A percentile compares a stretch with the other conserved stretches of the same genome.
phyloP scores from a whole-genome alignment of 2,329 filamentous ascomycete species.

The Rhytidhysteron rufulum region DNA sequence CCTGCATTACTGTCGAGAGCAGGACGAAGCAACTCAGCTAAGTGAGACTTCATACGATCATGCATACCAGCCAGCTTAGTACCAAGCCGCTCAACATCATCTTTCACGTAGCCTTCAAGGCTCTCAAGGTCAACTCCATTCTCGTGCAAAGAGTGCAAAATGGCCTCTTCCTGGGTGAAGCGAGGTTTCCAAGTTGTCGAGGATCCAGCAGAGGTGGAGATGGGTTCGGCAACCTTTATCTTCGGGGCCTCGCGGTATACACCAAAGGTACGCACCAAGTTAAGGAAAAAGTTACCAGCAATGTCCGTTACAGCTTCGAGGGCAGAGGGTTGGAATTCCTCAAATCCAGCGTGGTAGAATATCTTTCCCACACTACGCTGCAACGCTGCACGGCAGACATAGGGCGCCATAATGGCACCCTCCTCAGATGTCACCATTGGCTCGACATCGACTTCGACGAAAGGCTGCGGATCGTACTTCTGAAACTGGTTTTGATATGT shows the following conservation, averaged over 20 bases:
- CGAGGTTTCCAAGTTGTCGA: slow-evolving; percentile 56
- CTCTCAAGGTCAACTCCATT: slow-evolving; percentile 78
- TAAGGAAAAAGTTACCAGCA: slow-evolving; percentile 83
- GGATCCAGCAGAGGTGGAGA: slow-evolving; percentile 21
- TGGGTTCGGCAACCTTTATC: slow-evolving; percentile 51
- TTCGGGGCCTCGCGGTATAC: slow-evolving; percentile 81
- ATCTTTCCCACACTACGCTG: slow-evolving; percentile 91
- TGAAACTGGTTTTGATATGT: slow-evolving; percentile 98
- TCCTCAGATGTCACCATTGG: slow-evolving; percentile 87
- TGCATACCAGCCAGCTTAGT: slow-evolving; percentile 79
- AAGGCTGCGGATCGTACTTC: slow-evolving; percentile 88
- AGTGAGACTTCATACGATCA: slow-evolving; percentile 89
- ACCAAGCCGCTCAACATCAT: slow-evolving; percentile 84
- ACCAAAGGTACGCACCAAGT: slow-evolving; percentile 74
- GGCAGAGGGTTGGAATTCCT: slow-evolving; percentile 93
- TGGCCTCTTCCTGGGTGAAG: slow-evolving; percentile 78
- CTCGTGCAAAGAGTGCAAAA: slow-evolving; percentile 80
- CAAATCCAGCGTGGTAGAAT: slow-evolving; percentile 93
- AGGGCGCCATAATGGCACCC: slow-evolving; percentile 80
- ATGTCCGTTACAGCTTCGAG: slow-evolving; percentile 87
- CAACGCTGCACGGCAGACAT: slow-evolving; percentile 76
- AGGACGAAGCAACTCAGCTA: slow-evolving; percentile 88
- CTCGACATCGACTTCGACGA: slow-evolving; percentile 79
- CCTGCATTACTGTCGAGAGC: slow-evolving; percentile 73
- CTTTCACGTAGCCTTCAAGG: slow-evolving; percentile 82